A percentile compares a stretch with the other conserved stretches of the same genome.
phyloP scores from a whole-genome alignment of 768 basidiomycete species.

The Candolleomyces eurysporus region DNA sequence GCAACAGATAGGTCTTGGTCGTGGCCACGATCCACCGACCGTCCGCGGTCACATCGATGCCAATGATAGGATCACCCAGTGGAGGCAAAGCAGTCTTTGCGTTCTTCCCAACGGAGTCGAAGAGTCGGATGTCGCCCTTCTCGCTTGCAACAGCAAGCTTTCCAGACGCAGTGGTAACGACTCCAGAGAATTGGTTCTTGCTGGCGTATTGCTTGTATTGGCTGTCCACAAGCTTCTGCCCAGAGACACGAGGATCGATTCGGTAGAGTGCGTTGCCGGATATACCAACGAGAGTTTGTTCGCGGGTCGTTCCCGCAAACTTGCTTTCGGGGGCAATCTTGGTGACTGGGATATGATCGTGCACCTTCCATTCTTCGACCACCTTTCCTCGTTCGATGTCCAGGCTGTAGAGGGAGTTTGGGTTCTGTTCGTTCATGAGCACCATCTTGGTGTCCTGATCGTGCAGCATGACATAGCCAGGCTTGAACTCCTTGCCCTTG shows the following conservation, averaged over 20 bases:
- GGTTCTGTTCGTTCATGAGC: constrained; percentile 78
- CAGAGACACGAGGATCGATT: constrained; percentile 92
- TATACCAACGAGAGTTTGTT: constrained; percentile 90
- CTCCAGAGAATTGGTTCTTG: constrained; percentile 94
- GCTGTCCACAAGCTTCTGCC: constrained; percentile 89
- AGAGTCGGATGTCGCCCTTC: constrained; percentile 95
- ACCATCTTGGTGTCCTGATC: constrained; percentile 97
- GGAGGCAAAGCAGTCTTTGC: constrained; percentile 97
- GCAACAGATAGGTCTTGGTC: constrained; percentile 87
- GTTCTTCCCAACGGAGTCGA: constrained; percentile 96
- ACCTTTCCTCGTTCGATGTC: constrained; percentile 95
- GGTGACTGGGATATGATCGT: constrained; percentile 81
- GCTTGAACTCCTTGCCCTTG: constrained; percentile 82
- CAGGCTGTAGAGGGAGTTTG: constrained; percentile 82
- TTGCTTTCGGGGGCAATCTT: constrained; percentile 93
- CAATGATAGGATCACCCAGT: constrained; percentile 91
- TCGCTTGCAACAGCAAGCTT: constrained; percentile 91
- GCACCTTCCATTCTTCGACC: constrained; percentile 98
- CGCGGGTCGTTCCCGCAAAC: constrained; percentile 88
- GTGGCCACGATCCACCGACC: constrained; percentile 96
- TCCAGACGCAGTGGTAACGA: constrained; percentile 83
- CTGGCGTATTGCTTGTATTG: constrained; percentile 95
- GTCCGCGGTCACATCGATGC: constrained; percentile 90
- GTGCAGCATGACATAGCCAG: constrained; percentile 93
- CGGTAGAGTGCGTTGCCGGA: constrained; percentile 97